Base-by-base conservation (phyloP, 257 asterid genomes). In the Leonotis leonurus region DNA sequence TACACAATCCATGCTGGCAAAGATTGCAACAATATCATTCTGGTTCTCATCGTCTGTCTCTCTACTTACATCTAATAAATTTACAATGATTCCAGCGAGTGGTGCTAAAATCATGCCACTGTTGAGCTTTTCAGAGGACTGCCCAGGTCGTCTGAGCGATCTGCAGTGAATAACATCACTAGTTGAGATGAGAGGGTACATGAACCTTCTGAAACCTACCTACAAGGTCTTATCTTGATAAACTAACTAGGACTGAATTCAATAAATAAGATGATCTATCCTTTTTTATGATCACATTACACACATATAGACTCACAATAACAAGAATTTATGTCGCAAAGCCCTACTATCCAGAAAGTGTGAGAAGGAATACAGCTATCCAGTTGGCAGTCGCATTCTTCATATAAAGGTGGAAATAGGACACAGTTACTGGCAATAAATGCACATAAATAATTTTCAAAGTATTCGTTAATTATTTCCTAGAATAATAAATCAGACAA, bases 51-150 rank as follows among this genome's bases (percentile, higher is more conserved):
- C 22, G 1, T 58, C 72, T 10, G 59, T 60, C 46, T 67, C 84
- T 70, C 67, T 70, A 49, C 72, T 59, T 18, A 85, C 87, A 74
- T 86, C 95, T 76, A 91, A 51, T 65, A 91, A 73, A 78, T 91
- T 91, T 27, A 81, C 74, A 59, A 91, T 83, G 64, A 91, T 91
- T 65, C 96, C 97, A 22, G 95, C 93, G 14, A 91, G 87, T 11
- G 98, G 98, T 49, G 95, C 95, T 72, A 91, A 74, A 53, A 91
- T 80, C 95, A 83, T 88, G 74, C 97, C 89, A 39, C 82, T 80
- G 72, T 77, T 80, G 46, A 78, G 81, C 74, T 86, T 91, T 72
- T 88, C 98, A 9, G 85, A 71, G 14, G 83, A 76, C 43, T 82
- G 91, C 49, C 98, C 95, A 3, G 92, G 86, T 24, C 94, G 87